A percentile compares a stretch with the other conserved stretches of the same genome.
phyloP scores from a whole-genome alignment of 345 rosid species.

The Microcos paniculata region DNA sequence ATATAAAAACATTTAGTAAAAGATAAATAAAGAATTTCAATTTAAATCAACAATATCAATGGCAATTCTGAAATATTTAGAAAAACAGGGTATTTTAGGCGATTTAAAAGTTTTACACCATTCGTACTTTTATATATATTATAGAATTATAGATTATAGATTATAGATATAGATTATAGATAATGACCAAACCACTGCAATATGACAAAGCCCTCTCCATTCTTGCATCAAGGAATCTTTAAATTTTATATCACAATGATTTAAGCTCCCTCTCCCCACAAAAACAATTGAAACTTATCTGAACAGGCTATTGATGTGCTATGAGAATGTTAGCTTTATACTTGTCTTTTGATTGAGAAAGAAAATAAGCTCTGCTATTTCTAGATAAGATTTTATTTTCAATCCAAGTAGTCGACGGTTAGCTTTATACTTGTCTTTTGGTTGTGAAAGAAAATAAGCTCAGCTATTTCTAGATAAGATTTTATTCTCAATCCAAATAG shows the following conservation, averaged over 20 bases:
- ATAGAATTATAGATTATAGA: too few relatives aligned
- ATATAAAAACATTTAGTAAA: too few relatives aligned
- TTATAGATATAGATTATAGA: too few relatives aligned
- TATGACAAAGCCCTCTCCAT: background rate
- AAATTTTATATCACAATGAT: background rate
- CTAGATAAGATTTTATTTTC: background rate
- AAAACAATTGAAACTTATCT: background rate
- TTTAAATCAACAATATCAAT: too few relatives aligned
- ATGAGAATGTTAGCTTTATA: background rate
- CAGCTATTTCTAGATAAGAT: background rate
- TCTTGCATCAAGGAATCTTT: background rate
- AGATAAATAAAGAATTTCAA: too few relatives aligned
- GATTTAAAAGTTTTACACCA: too few relatives aligned
- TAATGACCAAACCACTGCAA: background rate
- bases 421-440: background rate
- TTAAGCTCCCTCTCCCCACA: background rate
- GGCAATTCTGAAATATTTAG: too few relatives aligned
- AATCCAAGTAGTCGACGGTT: background rate
- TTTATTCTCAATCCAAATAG: background rate
- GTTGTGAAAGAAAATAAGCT: background rate
- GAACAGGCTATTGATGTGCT: background rate
- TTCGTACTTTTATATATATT: too few relatives aligned
- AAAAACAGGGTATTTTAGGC: too few relatives aligned
- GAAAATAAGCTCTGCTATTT: background rate
- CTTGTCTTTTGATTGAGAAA: background rate